Conservation (phyloP, 2,329 filamentous ascomycete genomes). For the Trichoderma sp. region DNA sequence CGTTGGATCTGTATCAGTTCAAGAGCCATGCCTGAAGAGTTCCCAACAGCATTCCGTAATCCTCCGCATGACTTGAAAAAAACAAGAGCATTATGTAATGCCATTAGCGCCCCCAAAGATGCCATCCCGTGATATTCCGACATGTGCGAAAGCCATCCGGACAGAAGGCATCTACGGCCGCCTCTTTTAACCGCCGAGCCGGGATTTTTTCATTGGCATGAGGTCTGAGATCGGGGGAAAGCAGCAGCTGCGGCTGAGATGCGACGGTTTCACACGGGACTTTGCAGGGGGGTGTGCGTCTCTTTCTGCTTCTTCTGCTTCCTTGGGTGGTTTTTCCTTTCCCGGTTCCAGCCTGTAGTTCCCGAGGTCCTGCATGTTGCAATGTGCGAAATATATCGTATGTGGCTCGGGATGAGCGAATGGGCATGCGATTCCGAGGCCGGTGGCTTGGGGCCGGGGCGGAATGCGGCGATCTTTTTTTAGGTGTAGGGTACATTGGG, state of each 20-base stretch:
- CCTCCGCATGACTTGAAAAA: background rate
- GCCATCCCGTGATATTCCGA: conserved; percentile 7
- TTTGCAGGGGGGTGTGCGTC: background rate
- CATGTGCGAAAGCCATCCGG: background rate
- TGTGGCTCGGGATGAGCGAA: conserved; percentile 3
- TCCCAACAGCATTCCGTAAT: background rate
- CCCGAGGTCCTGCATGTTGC: conserved; percentile 30
- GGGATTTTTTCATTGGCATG: background rate
- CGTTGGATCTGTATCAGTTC: background rate
- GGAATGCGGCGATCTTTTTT: background rate
- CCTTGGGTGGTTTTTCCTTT: background rate
- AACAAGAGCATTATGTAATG: conserved; percentile 6
- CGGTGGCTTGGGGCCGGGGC: background rate
- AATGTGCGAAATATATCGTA: background rate
- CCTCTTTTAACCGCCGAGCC: background rate
- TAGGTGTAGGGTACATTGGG: background rate
- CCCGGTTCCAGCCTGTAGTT: background rate
- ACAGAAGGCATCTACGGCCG: background rate
- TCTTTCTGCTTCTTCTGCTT: background rate
- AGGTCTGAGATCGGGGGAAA: background rate
- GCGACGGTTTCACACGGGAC: background rate
- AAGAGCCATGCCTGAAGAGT: background rate
- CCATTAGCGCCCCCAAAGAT: background rate
- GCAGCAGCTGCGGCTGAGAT: background rate
- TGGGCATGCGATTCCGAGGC: background rate